Base-by-base conservation (phyloP, 2,329 filamentous ascomycete genomes). In the Nakataea oryzae region DNA sequence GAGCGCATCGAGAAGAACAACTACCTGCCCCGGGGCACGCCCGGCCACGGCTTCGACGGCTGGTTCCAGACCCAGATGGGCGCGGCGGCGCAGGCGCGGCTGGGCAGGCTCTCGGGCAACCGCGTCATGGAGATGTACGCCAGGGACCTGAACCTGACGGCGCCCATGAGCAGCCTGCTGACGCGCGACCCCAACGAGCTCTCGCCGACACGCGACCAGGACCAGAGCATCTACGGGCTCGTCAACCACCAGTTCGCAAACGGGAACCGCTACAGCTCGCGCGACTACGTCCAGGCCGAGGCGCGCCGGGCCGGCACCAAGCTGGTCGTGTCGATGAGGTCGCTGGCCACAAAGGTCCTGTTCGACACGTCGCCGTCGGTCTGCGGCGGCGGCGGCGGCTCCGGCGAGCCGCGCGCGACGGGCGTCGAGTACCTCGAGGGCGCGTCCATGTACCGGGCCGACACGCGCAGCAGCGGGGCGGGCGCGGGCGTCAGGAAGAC, bases 101-200 rank as follows among this genome's bases (percentile, higher is more conserved):
- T 30, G 54, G 30, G 63, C 11, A 56, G 62, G 50, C 59, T 70
- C 13, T 26, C 62, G 8, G 62, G 65, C 54, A 64, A 65, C 64
- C 54, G 28, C 27, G 63, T 66, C 61, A 66, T 63, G 50, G 61
- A 56, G 32, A 64, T 41, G 50, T 67, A 66, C 60, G 65, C 63
- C 57, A 60, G 66, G 14, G 67, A 70, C 60, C 61, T 68, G 28
- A 69, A 68, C 63, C 63, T 61, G 55, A 63, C 58, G 11, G 14
- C 11, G 55, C 57, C 24, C 47, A 61, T 63, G 57, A n/a, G 56
- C 29, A 50, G 57, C 12, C 62, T 66, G 34, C 63, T 57, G 21
- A 68, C 76, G 1, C 76, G 76, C 30, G 81, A 86, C 64, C 74
- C 79, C 66, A 86, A 86, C 70, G 76, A 77, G 59, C 75, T 79